Base-by-base conservation (phyloP, 164 flowering plant species). In the Aristolochia fimbriata region DNA sequence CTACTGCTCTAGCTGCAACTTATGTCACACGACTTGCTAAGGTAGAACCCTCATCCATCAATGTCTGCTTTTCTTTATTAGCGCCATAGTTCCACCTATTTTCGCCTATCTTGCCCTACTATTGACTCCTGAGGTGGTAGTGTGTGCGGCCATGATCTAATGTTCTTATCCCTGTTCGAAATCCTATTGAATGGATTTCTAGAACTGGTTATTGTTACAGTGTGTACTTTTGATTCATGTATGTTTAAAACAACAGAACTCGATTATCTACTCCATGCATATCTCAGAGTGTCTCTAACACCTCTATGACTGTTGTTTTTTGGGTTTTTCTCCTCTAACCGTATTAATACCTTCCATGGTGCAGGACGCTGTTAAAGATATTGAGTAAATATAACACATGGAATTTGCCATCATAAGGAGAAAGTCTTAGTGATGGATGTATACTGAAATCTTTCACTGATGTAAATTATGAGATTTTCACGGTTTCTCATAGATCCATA, bases 11-110 rank as follows among this genome's bases (percentile, higher is more conserved):
- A 47, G 96, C 95, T 56, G 96, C 96, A 61, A 51, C 91, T 47
- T 92, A 92, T 71, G 96, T 92, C 14, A 81, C 96, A 20, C 76
- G 67, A 63, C 80, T 92, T 60, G 96, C 98, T 15, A 87, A 92
- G 96, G 98, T 89, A 77, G 62, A 50, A 30, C 27, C 17, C 16
- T 22, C 24, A 16, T 7, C 24, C 24, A 53, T 21, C 24, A 19
- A 22, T 15, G 9, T 5, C 9, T 10, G 9, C 43, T 6, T 37
- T 10, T 37, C 43, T 37, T 37, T 37, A 37, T 37, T 7, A 37
- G 8, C 43, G 1, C 4, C 1, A 37, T 1, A 10, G 43, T 37
- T 37, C 7, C 37, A 31, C 37, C 3, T 31, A n/a, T n/a, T n/a
- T n/a, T n/a, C n/a, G n/a, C n/a, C n/a, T n/a, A n/a, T n/a, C n/a